Evolutionary conservation across 2,329 filamentous ascomycete genomes (phyloP), one percentile per base, ranked within the genome.

Genomic region (Tolypocladium sp.): DNA sequence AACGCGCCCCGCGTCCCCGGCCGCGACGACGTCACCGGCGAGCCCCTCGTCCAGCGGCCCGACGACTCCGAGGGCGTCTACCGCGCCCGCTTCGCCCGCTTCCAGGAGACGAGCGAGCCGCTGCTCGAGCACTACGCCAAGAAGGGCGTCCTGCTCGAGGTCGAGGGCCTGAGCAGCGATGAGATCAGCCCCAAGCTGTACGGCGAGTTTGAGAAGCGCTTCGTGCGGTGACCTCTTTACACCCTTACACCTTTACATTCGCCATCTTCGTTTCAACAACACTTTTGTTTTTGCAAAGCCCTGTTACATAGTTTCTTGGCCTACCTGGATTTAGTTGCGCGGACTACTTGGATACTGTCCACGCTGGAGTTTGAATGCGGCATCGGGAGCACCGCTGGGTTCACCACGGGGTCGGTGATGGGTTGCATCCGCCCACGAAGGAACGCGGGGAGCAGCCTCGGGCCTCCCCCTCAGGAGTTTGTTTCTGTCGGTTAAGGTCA

Each of bases 101-200:
- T 97, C 69, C 86, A 91, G 67, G 90, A 97, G 73, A 93, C 89
- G 4, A 96, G 90, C 72, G 82, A 86, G 72, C 89, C 91, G 20
- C 77, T 99, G 52, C 79, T 99, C 22, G 89, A 96, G 65, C 91
- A 97, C 74, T 99, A 99, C 70, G 88, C 90, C 56, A 82, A 84
- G 63, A 88, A 89, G 71, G 91, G 91, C 12, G 87, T 96, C 15
- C 76, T 99, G 42, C 91, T 90, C 84, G 90, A 91, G 62, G 91
- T 97, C 4, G 81, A 91, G 66, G 94, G 94, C 27, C 85, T 92
- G 74, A 93, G 86, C 72, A 96, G 92, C 69, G 91, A 99, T 70
- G 94, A 97, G 76, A 99, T 99, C 66, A 92, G 83, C 58, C 94
- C 94, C n/a, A 87, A 92, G 77, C 79, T 99, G 35, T 90, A 91